Evolutionary conservation across 129 eudicot genomes (phyloP), one percentile per base, ranked within the genome.

Genomic region (Arctium lappa): DNA sequence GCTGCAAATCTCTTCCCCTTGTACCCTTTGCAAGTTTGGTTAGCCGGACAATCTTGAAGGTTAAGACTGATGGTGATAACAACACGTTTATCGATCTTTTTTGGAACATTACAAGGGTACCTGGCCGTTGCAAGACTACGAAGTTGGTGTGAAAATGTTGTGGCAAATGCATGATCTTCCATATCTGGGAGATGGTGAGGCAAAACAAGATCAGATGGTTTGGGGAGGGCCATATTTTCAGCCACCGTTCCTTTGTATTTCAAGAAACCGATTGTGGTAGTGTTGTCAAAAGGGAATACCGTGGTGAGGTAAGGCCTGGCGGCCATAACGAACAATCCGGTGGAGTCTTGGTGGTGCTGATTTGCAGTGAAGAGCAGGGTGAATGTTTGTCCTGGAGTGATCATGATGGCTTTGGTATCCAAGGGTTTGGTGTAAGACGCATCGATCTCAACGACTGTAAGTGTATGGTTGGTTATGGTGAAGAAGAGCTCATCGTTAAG

Each of bases 331-430:
- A 91, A 93, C 78, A 80, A 69, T 39, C 87, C 87, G 0, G 85
- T 74, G 18, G 87, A 71, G 80, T 76, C 88, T 0, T 80, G 89
- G 3, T 32, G 33, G 50, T 38, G 70, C 29, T 88, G 92, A 82
- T 91, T 80, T 15, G 97, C 90, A 0, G 89, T 87, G 71, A 93
- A 77, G 18, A 93, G 77, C 22, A 91, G 92, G 6, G 89, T 93
- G 72, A 89, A 83, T 75, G 97, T 93, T 82, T 93, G 97, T 12
- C 97, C 97, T 0, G 97, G 97, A 44, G 95, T 81, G 86, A 93
- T 88, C 95, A 93, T 86, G 46, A 93, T 93, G 46, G 95, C 90
- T 13, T 85, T 38, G 8, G 97, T 93, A 12, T 80, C 39, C 30
- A 93, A 91, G 46, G 92, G 94, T 83, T 93, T 93, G n/a, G 95